These are phyloP conservation scores for Amauroascus niger DNA, from an alignment of 2,329 filamentous ascomycete species.

Conservation along the genomic window DNA sequence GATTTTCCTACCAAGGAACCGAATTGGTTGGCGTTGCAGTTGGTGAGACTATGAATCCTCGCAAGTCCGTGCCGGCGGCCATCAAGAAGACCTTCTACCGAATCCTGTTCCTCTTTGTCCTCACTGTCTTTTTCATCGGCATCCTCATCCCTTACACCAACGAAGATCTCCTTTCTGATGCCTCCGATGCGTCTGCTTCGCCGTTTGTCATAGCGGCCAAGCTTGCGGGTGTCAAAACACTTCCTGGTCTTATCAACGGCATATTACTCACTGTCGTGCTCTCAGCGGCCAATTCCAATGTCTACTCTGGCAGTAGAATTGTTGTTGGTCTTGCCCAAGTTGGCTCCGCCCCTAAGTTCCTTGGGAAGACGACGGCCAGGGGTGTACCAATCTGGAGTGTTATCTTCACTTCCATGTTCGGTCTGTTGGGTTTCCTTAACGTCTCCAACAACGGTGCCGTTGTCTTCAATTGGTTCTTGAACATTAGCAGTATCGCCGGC, in stretches of 20 bases:
- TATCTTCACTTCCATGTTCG: conserved; percentile 42
- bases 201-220: conserved; percentile 38
- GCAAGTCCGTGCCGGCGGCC: conserved; percentile 60
- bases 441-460: conserved; percentile 51
- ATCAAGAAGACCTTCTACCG: conserved; percentile 68
- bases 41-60: conserved; percentile 63
- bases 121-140: conserved; percentile 54
- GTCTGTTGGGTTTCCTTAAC: conserved; percentile 61
- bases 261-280: conserved; percentile 37
- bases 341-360: conserved; percentile 36
- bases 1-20: conserved; percentile 46
- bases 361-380: conserved; percentile 34
- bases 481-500: conserved; percentile 29
- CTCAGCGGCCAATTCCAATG: conserved; percentile 37
- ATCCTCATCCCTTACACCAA: conserved; percentile 59
- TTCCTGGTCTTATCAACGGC: conserved; percentile 36
- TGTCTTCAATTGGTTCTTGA: conserved; percentile 43
- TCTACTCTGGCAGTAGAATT: conserved; percentile 50
- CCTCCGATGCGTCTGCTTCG: conserved; percentile 28
- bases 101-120: conserved; percentile 51
- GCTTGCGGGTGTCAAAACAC: conserved; percentile 30
- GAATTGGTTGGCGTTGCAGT: conserved; percentile 72
- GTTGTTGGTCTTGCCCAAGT: conserved; percentile 54
- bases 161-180: conserved; percentile 38
- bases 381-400: conserved; percentile 41